phyloP scores from a whole-genome alignment of 2,329 filamentous ascomycete genomes.

The Aureobasidium pullulans region DNA sequence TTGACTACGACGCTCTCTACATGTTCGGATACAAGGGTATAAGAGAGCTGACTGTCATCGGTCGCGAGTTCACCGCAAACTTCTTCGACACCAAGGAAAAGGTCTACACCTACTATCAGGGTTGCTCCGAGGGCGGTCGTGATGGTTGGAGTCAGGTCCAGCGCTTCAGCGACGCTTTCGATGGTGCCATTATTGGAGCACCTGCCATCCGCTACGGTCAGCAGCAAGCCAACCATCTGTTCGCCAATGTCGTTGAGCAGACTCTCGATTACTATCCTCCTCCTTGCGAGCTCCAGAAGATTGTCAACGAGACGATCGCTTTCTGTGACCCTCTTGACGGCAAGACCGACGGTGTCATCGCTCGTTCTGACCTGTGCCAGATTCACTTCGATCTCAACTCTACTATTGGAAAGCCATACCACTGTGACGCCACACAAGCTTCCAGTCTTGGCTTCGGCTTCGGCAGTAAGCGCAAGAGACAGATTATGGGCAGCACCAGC shows the following conservation, averaged over 20 bases:
- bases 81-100: constrained; percentile 28
- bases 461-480: not conserved
- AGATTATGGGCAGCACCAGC: not conserved
- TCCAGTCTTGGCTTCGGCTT: not conserved
- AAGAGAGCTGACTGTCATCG: constrained; percentile 42
- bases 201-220: constrained; percentile 40
- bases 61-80: constrained; percentile 34
- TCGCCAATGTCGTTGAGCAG: constrained; percentile 32
- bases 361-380: constrained; percentile 41
- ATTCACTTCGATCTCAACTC: constrained; percentile 39
- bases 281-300: constrained; percentile 41
- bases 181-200: constrained; percentile 38
- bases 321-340: constrained; percentile 50
- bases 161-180: constrained; percentile 42
- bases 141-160: constrained; percentile 45
- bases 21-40: constrained; percentile 46
- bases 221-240: constrained; percentile 39
- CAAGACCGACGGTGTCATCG: constrained; percentile 45
- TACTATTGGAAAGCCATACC: constrained; percentile 40
- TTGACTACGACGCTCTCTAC: constrained; percentile 43
- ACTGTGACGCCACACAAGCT: constrained; percentile 29
- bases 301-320: constrained; percentile 47
- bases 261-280: constrained; percentile 34
- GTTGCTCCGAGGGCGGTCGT: constrained; percentile 46
- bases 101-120: constrained; percentile 44